Evolutionary conservation across 2,329 filamentous ascomycete genomes (phyloP), one percentile per base, ranked within the genome.

Genomic region (Lanzia echinophila): DNA sequence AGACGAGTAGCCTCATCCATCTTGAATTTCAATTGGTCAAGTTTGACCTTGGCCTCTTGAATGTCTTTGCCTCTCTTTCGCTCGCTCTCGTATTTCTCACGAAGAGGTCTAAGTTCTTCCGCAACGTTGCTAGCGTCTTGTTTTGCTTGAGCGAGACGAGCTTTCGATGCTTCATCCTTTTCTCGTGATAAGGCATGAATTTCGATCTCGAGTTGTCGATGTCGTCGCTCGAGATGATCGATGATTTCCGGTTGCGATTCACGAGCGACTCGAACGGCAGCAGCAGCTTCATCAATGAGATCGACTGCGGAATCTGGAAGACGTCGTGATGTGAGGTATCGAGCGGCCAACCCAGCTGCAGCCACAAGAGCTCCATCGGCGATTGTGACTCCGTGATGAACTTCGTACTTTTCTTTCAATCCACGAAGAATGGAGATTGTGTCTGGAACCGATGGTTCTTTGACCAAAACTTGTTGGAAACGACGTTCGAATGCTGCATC

Each of bases 371-470:
- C 94, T 65, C 86, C 90, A 67, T 99, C 94, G 42, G 92, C 84
- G 62, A 99, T 99, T 61, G 85, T 97, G 65, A 99, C 94, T 78
- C 92, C 91, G 70, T 99, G 94, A 71, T 99, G 94, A 47, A 95
- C 89, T 73, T 99, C 94, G 73, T 97, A 99, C 69, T 90, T 90
- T 70, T 97, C 92, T 76, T 97, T 99, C 59, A 99, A 76, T 68
- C 94, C 94, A 78, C 94, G 89, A n/a, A 99, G 84, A 66, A 99
- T 99, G 20, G 94, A 99, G 59, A 99, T 83, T 13, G 94, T 97
- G 73, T 99, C 94, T 1, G 82, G 71, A 47, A 97, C 85, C 6
- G 83, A 79, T 2, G 94, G 94, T 69, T 99, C 94, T 74, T 96
- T 96, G 70, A 97, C 92, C 43, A 99, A 73, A 38, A 99, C 94